A percentile compares a stretch with the other conserved stretches of the same genome.
phyloP scores from a whole-genome alignment of 331 rosid genomes.

The Acacia pycnantha region DNA sequence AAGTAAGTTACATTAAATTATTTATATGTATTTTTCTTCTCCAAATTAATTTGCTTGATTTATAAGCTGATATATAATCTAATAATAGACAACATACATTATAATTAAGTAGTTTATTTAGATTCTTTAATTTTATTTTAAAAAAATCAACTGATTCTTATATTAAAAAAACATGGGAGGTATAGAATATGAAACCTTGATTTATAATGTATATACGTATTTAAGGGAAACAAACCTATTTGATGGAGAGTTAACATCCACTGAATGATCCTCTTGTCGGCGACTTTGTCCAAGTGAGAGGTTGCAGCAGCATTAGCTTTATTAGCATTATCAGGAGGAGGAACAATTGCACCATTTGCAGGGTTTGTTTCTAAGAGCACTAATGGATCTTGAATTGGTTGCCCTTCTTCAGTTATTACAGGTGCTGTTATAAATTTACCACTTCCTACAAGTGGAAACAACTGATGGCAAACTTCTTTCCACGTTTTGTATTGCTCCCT shows the following conservation, averaged over 20 bases:
- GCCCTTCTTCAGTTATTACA: conserved; percentile 73
- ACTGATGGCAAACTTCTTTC: conserved; percentile 77
- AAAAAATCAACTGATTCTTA: too few species aligned
- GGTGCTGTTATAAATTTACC: conserved; percentile 95
- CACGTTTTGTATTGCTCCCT: conserved; percentile 69
- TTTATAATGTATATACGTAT: too few species aligned
- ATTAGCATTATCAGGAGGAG: conserved; percentile 37
- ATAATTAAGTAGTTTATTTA: too few species aligned
- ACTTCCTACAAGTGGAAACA: conserved; percentile 92
- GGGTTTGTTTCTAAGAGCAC: conserved; percentile 74
- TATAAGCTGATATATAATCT: too few species aligned
- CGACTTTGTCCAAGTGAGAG: conserved; percentile 41
- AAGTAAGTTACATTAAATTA: too few species aligned
- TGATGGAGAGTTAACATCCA: conserved; percentile 99
- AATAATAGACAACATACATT: too few species aligned
- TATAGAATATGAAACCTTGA: not conserved
- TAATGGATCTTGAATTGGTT: conserved; percentile 72
- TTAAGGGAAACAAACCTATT: conserved; percentile 53
- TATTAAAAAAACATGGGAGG: too few species aligned
- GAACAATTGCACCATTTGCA: conserved; percentile 39
- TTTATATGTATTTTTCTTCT: too few species aligned
- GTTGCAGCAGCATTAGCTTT: not conserved
- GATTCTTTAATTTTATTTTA: too few species aligned
- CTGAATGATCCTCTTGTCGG: conserved; percentile 66
- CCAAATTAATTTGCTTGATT: too few species aligned